Evolutionary conservation across 768 basidiomycete genomes (phyloP).

Genomic region (Naematelia encephala): DNA sequence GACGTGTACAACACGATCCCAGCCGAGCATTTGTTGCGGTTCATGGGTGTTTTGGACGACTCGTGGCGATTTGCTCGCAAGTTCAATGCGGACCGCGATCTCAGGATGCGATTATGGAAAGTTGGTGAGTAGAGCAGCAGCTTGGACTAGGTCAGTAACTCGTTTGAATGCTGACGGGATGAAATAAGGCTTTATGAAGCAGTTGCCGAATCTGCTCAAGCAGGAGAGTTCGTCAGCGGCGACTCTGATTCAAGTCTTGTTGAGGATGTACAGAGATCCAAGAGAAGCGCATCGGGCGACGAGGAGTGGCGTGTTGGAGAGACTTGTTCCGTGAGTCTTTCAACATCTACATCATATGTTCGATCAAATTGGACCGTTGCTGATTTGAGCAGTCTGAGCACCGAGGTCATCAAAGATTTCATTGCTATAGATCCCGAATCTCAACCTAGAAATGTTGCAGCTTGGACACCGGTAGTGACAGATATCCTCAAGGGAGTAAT

Average conservation of each 20-base stretch:
- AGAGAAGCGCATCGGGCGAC: constrained; percentile 68
- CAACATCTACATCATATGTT: neutral
- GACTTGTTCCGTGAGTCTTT: constrained; percentile 63
- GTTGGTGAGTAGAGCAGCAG: constrained; percentile 67
- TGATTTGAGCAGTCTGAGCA: constrained; percentile 62
- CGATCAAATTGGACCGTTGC: neutral
- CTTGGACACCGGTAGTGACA: constrained; percentile 99
- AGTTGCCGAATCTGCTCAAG: constrained; percentile 92
- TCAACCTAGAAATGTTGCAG: constrained; percentile 88
- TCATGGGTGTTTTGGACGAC: constrained; percentile 95
- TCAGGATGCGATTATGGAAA: constrained; percentile 97
- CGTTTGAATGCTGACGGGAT: constrained; percentile 3
- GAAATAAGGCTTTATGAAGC: constrained; percentile 91
- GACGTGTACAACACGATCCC: constrained; percentile 91
- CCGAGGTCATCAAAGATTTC: constrained; percentile 86
- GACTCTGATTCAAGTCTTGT: constrained; percentile 83
- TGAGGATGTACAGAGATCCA: constrained; percentile 90
- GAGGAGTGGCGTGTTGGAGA: constrained; percentile 65
- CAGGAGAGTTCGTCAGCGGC: constrained; percentile 97
- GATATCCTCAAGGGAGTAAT: constrained; percentile 89
- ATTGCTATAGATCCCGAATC: constrained; percentile 82
- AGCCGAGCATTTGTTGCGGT: constrained; percentile 81
- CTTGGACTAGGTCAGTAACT: too few species aligned
- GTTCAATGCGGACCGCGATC: constrained; percentile 98
- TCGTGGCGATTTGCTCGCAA: constrained; percentile 95